These are phyloP conservation scores for Athelia psychrophila DNA, from an alignment of 1,284 basidiomycete species.

Conservation along the genomic window DNA sequence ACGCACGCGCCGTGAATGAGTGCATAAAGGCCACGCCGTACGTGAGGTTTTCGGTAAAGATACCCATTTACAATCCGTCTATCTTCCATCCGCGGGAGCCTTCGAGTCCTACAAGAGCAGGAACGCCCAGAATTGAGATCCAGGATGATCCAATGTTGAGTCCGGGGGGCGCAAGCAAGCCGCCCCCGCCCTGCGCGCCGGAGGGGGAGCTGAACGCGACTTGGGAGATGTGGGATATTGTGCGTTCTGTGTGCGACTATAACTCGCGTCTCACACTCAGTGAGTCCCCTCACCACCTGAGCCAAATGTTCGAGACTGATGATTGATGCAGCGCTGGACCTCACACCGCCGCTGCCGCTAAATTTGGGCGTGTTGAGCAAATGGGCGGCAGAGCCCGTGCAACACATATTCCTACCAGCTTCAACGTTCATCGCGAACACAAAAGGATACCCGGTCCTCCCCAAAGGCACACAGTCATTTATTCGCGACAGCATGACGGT, in stretches of 20 bases:
- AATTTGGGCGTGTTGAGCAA: conserved; percentile 69
- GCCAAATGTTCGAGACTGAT: conserved; percentile 3
- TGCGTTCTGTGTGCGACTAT: conserved; percentile 87
- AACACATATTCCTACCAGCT: conserved; percentile 86
- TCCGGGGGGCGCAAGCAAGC: conserved; percentile 15
- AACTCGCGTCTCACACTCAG: conserved; percentile 80
- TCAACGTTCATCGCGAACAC: conserved; percentile 93
- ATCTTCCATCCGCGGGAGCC: conserved; percentile 39
- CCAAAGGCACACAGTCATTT: conserved; percentile 89
- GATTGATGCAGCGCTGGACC: conserved; percentile 72
- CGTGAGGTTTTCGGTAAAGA: conserved; percentile 76
- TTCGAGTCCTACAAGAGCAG: not conserved
- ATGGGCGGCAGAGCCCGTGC: conserved; percentile 92
- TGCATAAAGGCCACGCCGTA: conserved; percentile 71
- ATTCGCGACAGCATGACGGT: conserved; percentile 87
- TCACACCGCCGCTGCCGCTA: conserved; percentile 83
- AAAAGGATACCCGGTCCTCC: conserved; percentile 96
- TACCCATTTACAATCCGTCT: conserved; percentile 81
- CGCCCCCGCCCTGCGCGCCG: conserved; percentile 39
- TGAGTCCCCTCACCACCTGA: conserved; percentile 35
- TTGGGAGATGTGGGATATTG: conserved; percentile 99
- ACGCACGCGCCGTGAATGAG: conserved; percentile 86
- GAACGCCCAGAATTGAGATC: not conserved
- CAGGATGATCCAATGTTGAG: conserved; percentile 18
- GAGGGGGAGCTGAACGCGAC: conserved; percentile 75